A percentile compares a stretch with the other conserved stretches of the same genome.
These are phyloP conservation scores for Mycena galericulata DNA, from an alignment of 768 basidiomycete species.

Conservation along the genomic window DNA sequence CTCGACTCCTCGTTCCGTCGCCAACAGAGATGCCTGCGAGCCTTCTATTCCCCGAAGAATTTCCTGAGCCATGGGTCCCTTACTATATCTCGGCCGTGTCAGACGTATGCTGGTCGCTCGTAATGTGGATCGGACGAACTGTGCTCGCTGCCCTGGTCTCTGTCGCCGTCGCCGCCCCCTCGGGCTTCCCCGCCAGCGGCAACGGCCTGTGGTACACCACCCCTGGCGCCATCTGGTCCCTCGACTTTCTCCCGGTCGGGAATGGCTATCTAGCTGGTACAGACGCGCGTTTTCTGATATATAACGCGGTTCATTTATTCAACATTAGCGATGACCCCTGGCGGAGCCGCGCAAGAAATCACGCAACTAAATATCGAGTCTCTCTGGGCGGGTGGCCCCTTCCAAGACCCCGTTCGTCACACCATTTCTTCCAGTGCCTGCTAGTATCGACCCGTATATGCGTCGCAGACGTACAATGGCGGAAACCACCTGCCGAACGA, in stretches of 20 bases:
- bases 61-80: slow-evolving; percentile 4
- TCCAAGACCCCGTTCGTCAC: slow-evolving; percentile 66
- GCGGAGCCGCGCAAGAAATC: slow-evolving; percentile 68
- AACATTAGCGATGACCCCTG: slow-evolving; percentile 69
- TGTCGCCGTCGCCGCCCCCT: slow-evolving; percentile 39
- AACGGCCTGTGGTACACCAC: slow-evolving; percentile 80
- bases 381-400: slow-evolving; percentile 82
- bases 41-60: slow-evolving; percentile 29
- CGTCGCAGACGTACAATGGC: slow-evolving; percentile 70
- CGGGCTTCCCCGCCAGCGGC: slow-evolving; percentile 75
- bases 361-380: slow-evolving; percentile 82
- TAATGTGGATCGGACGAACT: slow-evolving; percentile 17
- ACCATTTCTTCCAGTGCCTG: not conserved
- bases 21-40: not conserved
- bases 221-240: slow-evolving; percentile 66
- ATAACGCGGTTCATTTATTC: not conserved
- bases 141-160: slow-evolving; percentile 12
- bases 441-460: no score
- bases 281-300: not conserved
- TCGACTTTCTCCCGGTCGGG: slow-evolving; percentile 75
- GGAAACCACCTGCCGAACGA: slow-evolving; percentile 70
- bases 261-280: slow-evolving; percentile 79
- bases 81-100: slow-evolving; percentile 6
- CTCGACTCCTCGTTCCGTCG: no score
- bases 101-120: slow-evolving; percentile 5